Evolutionary conservation across 768 basidiomycete genomes (phyloP), one percentile per base, ranked within the genome.

Genomic region (Lactarius indigo): DNA sequence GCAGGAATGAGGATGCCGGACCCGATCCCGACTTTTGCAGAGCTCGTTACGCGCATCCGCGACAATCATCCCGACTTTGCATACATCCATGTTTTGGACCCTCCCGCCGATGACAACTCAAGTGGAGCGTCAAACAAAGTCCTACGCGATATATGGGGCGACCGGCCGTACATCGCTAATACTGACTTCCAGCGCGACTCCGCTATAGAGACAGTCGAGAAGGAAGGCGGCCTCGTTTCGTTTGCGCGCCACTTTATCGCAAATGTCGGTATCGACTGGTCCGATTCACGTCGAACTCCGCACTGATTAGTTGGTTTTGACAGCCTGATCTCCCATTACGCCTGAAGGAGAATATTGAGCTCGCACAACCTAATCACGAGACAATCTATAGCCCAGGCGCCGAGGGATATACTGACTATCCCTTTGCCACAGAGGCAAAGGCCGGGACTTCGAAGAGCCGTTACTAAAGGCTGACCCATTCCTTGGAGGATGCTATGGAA

Each of bases 81-180:
- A 52, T 60, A 69, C 63, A 78, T 76, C 54, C 79, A 80, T 67
- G 57, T 77, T 47, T 65, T 77, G 30, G 75, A 79, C 62, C 71
- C 76, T 17, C 57, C 64, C 15, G 23, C 13, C 3, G 26, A 7
- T 9, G 68, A 67, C 26, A 37, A 20, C 28, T 28, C 12, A 0
- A 4, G 50, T 15, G 50, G 10, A 42, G 55, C 62, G 5, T 73
- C 72, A 6, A 75, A 72, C 63, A 61, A 73, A 30, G 63, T 70
- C 58, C 37, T 74, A 39, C 70, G 73, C 7, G 68, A 71, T 2
- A 66, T 74, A n/a, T 75, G 74, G 74, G 64, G 64, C 3, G 63
- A 66, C 1, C 55, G 69, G 3, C 57, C 65, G n/a, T 70, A 73
- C 30, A 72, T 76, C 57, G 54, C 65, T 44, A 73, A 71, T 20